phyloP scores from a whole-genome alignment of 1,139 yeast genomes.

The Insectozyma bohioensis region DNA sequence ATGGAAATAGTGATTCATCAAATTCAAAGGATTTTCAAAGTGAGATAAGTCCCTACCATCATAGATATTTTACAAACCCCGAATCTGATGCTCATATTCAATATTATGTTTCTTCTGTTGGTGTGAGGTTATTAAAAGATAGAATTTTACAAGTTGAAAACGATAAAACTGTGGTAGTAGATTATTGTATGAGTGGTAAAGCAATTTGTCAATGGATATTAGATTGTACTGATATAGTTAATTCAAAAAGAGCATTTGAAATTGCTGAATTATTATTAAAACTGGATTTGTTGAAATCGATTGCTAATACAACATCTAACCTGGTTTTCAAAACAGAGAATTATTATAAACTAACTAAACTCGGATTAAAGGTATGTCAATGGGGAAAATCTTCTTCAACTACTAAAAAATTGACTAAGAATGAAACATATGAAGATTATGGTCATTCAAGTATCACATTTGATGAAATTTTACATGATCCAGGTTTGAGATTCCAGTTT shows the following conservation, averaged over 20 bases:
- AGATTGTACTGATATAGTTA: conserved; percentile 80
- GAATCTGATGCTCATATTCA: conserved; percentile 82
- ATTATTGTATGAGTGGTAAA: conserved; percentile 67
- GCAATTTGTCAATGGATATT: conserved; percentile 83
- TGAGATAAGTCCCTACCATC: conserved; percentile 64
- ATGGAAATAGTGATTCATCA: conserved; percentile 10
- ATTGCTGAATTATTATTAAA: conserved; percentile 58
- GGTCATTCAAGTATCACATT: conserved; percentile 28
- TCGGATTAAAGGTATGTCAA: conserved; percentile 12
- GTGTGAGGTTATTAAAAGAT: conserved; percentile 58
- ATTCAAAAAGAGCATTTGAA: conserved; percentile 57
- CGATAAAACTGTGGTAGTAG: conserved; percentile 24
- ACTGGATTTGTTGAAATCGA: conserved; percentile 42
- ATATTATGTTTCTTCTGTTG: conserved; percentile 68
- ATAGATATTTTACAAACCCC: conserved; percentile 81
- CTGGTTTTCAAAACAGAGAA: conserved; percentile 3
- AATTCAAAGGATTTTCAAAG: not conserved
- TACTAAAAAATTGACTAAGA: not conserved
- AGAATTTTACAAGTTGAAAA: conserved; percentile 28
- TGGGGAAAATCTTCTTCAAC: conserved; percentile 10
- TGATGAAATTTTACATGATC: conserved; percentile 60
- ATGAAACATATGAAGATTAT: no score
- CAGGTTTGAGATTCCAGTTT: conserved; percentile 74
- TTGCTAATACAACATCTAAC: not conserved
- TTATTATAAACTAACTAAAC: conserved; percentile 10